Conservation (phyloP, 345 rosid genomes). For the Boechera retrofracta region DNA sequence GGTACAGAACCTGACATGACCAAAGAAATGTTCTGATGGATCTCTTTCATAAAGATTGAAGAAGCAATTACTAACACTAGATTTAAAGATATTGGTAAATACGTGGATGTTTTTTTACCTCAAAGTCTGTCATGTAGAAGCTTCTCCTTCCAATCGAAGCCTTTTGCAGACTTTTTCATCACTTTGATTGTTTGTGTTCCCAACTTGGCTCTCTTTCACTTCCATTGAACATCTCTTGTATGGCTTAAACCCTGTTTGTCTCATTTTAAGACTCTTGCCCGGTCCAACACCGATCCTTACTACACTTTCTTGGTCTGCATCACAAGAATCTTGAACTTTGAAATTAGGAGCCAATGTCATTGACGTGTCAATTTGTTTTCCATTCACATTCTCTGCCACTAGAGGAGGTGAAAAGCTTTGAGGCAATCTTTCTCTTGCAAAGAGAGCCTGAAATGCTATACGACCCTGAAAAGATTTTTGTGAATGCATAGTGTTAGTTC, state of each 20-base stretch:
- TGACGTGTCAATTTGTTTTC: constrained; percentile 46
- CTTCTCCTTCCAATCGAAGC: constrained; percentile 82
- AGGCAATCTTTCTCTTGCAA: constrained; percentile 81
- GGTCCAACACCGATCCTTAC: constrained; percentile 64
- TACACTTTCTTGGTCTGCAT: constrained; percentile 57
- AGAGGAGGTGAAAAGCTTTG: constrained; percentile 94
- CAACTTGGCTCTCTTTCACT: constrained; percentile 63
- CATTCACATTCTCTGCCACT: constrained; percentile 40
- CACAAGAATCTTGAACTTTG: constrained; percentile 46
- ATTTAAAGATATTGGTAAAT: constrained; percentile 27
- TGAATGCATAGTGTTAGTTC: background rate
- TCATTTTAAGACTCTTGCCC: constrained; percentile 55
- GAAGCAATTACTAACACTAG: constrained; percentile 36
- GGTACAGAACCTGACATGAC: constrained; percentile 33
- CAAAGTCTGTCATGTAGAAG: constrained; percentile 48
- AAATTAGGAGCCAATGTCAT: constrained; percentile 46
- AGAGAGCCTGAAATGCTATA: constrained; percentile 87
- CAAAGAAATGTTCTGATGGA: constrained; percentile 41
- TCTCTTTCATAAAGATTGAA: constrained; percentile 22
- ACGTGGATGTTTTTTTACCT: constrained; percentile 35
- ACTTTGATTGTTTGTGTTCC: constrained; percentile 53
- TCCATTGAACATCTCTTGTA: constrained; percentile 93
- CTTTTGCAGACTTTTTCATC: constrained; percentile 86
- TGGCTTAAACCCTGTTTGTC: constrained; percentile 89
- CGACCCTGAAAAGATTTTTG: constrained; percentile 61